phyloP scores from a whole-genome alignment of 2,329 filamentous ascomycete genomes.

The Penicillium sp. region DNA sequence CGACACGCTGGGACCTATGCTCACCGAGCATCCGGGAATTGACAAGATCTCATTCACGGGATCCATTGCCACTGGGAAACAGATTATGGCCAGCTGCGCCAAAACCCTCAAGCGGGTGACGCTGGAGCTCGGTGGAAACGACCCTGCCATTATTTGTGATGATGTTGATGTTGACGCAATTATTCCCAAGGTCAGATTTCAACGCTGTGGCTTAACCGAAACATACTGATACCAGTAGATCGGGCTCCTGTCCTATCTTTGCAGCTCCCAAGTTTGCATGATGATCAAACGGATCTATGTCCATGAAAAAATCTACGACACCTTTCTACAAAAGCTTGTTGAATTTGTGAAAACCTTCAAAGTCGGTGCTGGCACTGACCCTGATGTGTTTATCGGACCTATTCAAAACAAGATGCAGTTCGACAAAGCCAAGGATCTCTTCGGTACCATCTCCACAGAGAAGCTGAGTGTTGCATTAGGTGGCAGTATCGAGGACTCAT shows the following conservation, averaged over 20 bases:
- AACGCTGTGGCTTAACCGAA: background rate
- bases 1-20: slow-evolving; percentile 49
- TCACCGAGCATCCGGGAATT: slow-evolving; percentile 52
- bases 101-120: slow-evolving; percentile 52
- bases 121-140: slow-evolving; percentile 52
- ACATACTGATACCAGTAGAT: slow-evolving; percentile 25
- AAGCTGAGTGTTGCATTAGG: slow-evolving; percentile 50
- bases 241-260: slow-evolving; percentile 47
- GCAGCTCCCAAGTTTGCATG: slow-evolving; percentile 53
- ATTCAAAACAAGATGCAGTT: slow-evolving; percentile 62
- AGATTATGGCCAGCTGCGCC: slow-evolving; percentile 47
- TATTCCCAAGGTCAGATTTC: slow-evolving; percentile 32
- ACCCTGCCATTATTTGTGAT: slow-evolving; percentile 50
- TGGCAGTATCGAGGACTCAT: slow-evolving; percentile 40
- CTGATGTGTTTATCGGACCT: slow-evolving; percentile 51
- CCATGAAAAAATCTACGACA: slow-evolving; percentile 54
- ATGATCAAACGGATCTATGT: slow-evolving; percentile 57
- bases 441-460: slow-evolving; percentile 51
- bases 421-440: slow-evolving; percentile 52
- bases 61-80: slow-evolving; percentile 48
- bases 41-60: slow-evolving; percentile 57
- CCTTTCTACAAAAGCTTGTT: slow-evolving; percentile 47
- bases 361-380: slow-evolving; percentile 38
- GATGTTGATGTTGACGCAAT: slow-evolving; percentile 48
- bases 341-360: slow-evolving; percentile 42